Conservation (phyloP, 352 stramenopile species). For the Globisporangium perplexum region DNA sequence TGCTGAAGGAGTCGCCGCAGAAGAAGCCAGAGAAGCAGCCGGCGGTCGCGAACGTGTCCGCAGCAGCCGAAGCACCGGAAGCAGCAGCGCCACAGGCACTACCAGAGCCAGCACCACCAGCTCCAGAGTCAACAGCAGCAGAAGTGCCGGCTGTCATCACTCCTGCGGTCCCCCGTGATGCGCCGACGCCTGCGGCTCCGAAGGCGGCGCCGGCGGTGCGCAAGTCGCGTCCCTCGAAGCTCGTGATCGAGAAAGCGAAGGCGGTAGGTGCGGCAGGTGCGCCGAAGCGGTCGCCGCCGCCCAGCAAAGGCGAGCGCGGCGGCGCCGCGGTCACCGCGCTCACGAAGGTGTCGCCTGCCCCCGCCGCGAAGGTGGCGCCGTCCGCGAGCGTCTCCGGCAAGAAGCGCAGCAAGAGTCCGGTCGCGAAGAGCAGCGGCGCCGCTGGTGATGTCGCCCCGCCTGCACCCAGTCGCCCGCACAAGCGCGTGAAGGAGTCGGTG, state of each 20-base stretch:
- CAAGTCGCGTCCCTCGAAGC: slow-evolving; percentile 5
- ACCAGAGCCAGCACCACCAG: not conserved
- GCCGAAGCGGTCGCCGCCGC: slow-evolving; percentile 2
- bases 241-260: not conserved
- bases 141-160: not conserved
- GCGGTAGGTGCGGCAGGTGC: not conserved
- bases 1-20: slow-evolving; percentile 1
- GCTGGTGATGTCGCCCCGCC: not conserved
- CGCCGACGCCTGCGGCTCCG: not conserved
- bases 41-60: too few species aligned
- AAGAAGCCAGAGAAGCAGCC: not conserved
- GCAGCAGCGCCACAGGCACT: not conserved
- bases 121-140: too few species aligned
- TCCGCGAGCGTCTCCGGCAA: slow-evolving; percentile 3
- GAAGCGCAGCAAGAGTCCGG: slow-evolving; percentile 11
- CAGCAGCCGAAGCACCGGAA: not conserved
- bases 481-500: slow-evolving; percentile 9
- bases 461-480: slow-evolving; percentile 1
- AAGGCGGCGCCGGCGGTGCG: not conserved
- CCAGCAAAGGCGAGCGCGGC: slow-evolving; percentile 1
- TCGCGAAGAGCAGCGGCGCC: not conserved
- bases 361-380: not conserved
- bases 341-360: not conserved
- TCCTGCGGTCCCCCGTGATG: too few species aligned
- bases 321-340: not conserved